phyloP scores from a whole-genome alignment of 345 rosid genomes.

The Dipteronia sinensis region DNA sequence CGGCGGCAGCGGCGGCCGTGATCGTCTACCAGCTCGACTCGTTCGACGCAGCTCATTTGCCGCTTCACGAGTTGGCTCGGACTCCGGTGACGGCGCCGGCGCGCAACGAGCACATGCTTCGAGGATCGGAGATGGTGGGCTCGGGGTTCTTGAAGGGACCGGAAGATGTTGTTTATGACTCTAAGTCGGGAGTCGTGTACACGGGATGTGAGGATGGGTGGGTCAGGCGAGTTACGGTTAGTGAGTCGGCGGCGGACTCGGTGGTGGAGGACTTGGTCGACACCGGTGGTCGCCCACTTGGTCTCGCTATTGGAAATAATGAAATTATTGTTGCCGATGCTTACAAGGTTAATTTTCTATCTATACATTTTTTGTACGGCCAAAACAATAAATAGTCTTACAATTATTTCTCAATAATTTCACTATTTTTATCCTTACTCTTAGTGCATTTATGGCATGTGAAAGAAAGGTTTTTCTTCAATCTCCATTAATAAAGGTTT shows the following conservation, averaged over 20 bases:
- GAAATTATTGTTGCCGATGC: slow-evolving; percentile 77
- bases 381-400: too few relatives aligned
- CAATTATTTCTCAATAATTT: too few relatives aligned
- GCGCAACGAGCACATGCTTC: slow-evolving; percentile 35
- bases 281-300: slow-evolving; percentile 89
- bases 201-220: slow-evolving; percentile 80
- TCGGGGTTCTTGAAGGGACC: slow-evolving; percentile 45
- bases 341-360: slow-evolving; percentile 43
- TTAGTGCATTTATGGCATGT: too few relatives aligned
- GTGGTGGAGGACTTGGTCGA: slow-evolving; percentile 60
- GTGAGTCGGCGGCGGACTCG: slow-evolving; percentile 39
- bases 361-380: too few relatives aligned
- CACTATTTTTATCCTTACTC: too few relatives aligned
- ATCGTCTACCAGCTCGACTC: slow-evolving; percentile 47
- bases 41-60: slow-evolving; percentile 54
- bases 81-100: slow-evolving; percentile 23
- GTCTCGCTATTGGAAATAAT: slow-evolving; percentile 50
- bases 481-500: too few relatives aligned
- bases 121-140: slow-evolving; percentile 55
- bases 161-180: slow-evolving; percentile 63
- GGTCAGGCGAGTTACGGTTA: slow-evolving; percentile 66
- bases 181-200: slow-evolving; percentile 40
- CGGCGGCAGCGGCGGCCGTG: slow-evolving; percentile 41
- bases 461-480: too few relatives aligned
- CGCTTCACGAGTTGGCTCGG: slow-evolving; percentile 36